Base-by-base conservation (phyloP, 768 basidiomycete species). In the Leccinum disarticulatum region DNA sequence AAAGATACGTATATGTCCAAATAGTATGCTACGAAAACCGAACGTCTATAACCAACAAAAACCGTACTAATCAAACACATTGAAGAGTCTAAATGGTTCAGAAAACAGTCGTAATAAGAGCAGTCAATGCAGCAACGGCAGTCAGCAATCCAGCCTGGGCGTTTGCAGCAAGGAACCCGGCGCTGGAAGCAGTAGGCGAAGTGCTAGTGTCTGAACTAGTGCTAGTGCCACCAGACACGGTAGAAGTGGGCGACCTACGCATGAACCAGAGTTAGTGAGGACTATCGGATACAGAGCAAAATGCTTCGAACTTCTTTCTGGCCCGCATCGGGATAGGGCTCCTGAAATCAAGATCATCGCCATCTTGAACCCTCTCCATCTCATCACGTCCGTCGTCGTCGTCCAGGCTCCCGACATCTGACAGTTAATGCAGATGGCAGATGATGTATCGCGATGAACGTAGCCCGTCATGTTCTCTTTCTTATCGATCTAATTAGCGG, bases 81-180 rank as follows among this genome's bases (percentile, higher is more conserved):
- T n/a, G n/a, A 46, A 46, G 15, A 19, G 43, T 46, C 43, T 46
- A 46, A 46, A 46, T 19, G 19, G 43, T 46, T 74, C 54, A 73
- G 58, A 67, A 55, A 33, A 63, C 46, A 19, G 64, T 56, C 14
- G 61, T 55, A 22, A 79, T 60, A 55, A 79, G 47, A 6, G 71
- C 74, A n/a, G 73, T 71, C 9, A 80, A 53, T 38, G 75, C 70
- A 52, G 74, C 77, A 47, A 76, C 61, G 9, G 66, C 69, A n/a
- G 71, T 67, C 48, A 80, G 60, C 52, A 79, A 55, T 52, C 75
- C 70, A n/a, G 69, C 60, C 55, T 72, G 69, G 31, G 70, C 48
- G 52, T 70, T 64, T 58, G 72, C 67, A 31, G 67, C 63, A 33
- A 67, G 52, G 19, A 69, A 51, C 17, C 77, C 78, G 61, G 65